A percentile compares a stretch with the other conserved stretches of the same genome.
Conservation (phyloP, 192 early-diverging fungal species). For the Coemansia sp. region DNA sequence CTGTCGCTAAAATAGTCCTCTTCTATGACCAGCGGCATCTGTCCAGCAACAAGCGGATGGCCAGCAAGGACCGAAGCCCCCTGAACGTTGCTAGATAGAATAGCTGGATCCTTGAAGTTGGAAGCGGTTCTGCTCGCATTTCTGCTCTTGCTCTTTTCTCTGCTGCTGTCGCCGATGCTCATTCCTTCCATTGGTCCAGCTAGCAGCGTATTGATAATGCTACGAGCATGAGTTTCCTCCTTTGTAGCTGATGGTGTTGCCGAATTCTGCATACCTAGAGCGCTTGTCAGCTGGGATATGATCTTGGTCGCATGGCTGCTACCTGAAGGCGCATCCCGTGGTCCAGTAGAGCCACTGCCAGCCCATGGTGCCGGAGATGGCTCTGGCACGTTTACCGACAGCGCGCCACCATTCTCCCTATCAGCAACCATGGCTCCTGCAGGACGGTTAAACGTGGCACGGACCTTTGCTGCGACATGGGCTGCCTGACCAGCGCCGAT, state of each 20-base stretch:
- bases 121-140: neutral
- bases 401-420: neutral
- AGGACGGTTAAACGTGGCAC: constrained; percentile 8
- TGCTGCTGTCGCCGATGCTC: constrained; percentile 9
- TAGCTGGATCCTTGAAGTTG: neutral
- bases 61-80: constrained; percentile 5
- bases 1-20: constrained; percentile 51
- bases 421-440: constrained; percentile 2
- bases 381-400: constrained; percentile 32
- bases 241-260: neutral
- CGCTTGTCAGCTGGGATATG: constrained; percentile 31
- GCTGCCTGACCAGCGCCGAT: constrained; percentile 19
- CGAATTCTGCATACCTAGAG: constrained; percentile 7
- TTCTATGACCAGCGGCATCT: constrained; percentile 43
- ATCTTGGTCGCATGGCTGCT: constrained; percentile 25
- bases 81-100: neutral
- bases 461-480: constrained; percentile 21
- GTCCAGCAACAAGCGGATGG: constrained; percentile 38
- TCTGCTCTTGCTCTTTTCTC: neutral
- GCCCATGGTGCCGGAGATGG: constrained; percentile 43
- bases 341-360: neutral
- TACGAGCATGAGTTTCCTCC: constrained; percentile 30
- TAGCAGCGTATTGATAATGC: constrained; percentile 45
- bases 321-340: neutral
- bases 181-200: constrained; percentile 29